Conservation (phyloP, 352 stramenopile species). For the Poterioochromonas sp. region DNA sequence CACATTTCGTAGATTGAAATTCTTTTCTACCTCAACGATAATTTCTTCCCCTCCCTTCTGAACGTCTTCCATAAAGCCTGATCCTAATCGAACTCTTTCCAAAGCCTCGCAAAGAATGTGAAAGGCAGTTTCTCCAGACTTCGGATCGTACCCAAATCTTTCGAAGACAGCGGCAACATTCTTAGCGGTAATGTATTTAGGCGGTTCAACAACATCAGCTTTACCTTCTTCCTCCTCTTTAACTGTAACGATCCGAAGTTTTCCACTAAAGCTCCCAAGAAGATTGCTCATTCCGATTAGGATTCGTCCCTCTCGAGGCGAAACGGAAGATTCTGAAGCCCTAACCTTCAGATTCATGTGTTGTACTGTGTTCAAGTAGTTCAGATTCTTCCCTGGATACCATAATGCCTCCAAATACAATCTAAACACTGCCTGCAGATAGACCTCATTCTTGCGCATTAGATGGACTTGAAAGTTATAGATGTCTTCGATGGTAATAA, state of each 20-base stretch:
- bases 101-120: not conserved
- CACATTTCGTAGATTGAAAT: not conserved
- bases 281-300: not conserved
- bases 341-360: not conserved
- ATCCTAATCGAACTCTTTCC: not conserved
- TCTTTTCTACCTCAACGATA: not conserved
- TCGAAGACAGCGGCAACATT: slow-evolving; percentile 22
- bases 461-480: not conserved
- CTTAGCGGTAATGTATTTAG: not conserved
- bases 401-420: not conserved
- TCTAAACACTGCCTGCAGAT: not conserved
- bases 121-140: not conserved
- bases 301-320: not conserved
- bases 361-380: not conserved
- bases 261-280: not conserved
- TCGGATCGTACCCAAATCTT: not conserved
- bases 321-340: not conserved
- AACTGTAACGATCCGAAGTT: not conserved
- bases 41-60: not conserved
- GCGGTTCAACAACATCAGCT: not conserved
- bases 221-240: not conserved
- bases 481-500: slow-evolving; percentile 37
- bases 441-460: not conserved
- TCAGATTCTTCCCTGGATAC: not conserved
- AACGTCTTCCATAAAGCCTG: not conserved